These are phyloP conservation scores for Spencermartinsiella europaea DNA, from an alignment of 805 yeast species.

Conservation along the genomic window DNA sequence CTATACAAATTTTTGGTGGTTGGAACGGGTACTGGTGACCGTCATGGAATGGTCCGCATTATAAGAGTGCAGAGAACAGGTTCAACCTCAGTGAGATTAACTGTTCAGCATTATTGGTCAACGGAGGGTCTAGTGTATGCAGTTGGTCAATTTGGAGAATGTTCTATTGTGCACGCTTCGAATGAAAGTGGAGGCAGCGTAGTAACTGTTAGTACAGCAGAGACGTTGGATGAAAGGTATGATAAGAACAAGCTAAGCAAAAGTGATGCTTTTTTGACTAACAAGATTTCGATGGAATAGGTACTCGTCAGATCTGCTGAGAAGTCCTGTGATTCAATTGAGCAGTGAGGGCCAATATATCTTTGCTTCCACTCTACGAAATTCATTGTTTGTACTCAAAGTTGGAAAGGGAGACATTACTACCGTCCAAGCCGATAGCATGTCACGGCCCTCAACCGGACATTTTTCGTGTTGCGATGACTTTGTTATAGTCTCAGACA, in stretches of 20 bases:
- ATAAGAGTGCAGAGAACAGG: slow-evolving; percentile 11
- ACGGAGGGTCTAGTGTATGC: slow-evolving; percentile 9
- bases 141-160: slow-evolving; percentile 2
- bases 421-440: slow-evolving; percentile 4
- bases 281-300: background rate
- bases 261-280: background rate
- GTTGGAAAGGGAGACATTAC: background rate
- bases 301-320: slow-evolving; percentile 2
- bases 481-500: slow-evolving; percentile 9
- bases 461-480: background rate
- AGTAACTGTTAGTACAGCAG: background rate
- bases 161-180: slow-evolving; percentile 5
- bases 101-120: slow-evolving; percentile 9
- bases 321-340: slow-evolving; percentile 12
- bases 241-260: background rate
- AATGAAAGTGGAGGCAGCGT: background rate
- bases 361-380: slow-evolving; percentile 9
- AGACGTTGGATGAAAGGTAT: background rate
- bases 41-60: slow-evolving; percentile 9
- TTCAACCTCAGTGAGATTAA: slow-evolving; percentile 5
- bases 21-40: slow-evolving; percentile 8
- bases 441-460: slow-evolving; percentile 1
- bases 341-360: slow-evolving; percentile 1
- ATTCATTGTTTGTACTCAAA: slow-evolving; percentile 7
- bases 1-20: slow-evolving; percentile 13